These are phyloP conservation scores for Rhizopus stolonifer DNA, from an alignment of 371 early-diverging fungal species.

Conservation along the genomic window DNA sequence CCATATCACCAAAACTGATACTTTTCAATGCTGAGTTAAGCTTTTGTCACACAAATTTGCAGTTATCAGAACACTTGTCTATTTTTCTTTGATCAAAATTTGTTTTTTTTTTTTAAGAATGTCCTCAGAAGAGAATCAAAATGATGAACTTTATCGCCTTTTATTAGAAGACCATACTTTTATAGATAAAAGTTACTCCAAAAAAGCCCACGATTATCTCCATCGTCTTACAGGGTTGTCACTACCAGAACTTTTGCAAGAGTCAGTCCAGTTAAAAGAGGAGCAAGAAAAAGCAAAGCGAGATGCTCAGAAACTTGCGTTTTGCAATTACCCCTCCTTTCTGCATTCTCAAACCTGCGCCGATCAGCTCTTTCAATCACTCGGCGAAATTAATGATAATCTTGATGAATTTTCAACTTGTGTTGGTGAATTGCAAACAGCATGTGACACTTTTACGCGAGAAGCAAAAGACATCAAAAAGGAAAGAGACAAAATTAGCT, in stretches of 20 bases:
- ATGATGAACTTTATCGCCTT: slow-evolving; percentile 26
- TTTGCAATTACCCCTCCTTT: slow-evolving; percentile 69
- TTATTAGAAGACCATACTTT: slow-evolving; percentile 22
- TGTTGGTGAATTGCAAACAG: slow-evolving; percentile 54
- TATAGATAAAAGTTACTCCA: slow-evolving; percentile 18
- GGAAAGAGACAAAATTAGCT: slow-evolving; percentile 50
- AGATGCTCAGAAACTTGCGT: slow-evolving; percentile 71
- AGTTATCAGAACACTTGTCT: no score
- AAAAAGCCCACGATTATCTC: slow-evolving; percentile 65
- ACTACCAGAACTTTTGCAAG: slow-evolving; percentile 55
- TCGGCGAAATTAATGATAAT: slow-evolving; percentile 54
- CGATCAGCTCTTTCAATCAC: slow-evolving; percentile 51
- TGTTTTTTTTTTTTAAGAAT: background rate
- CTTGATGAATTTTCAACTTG: slow-evolving; percentile 46
- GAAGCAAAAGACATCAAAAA: slow-evolving; percentile 36
- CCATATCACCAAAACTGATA: no score
- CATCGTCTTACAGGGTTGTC: slow-evolving; percentile 61
- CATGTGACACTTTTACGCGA: slow-evolving; percentile 42
- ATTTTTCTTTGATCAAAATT: background rate
- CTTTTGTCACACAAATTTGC: no score
- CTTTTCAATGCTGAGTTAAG: no score
- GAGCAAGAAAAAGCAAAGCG: slow-evolving; percentile 58
- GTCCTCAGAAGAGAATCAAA: slow-evolving; percentile 22
- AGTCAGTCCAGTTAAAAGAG: slow-evolving; percentile 50
- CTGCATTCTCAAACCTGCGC: slow-evolving; percentile 65